A percentile compares a stretch with the other conserved stretches of the same genome.
These are phyloP conservation scores for Stephania yunnanensis DNA, from an alignment of 164 flowering plant genomes.

Conservation along the genomic window DNA sequence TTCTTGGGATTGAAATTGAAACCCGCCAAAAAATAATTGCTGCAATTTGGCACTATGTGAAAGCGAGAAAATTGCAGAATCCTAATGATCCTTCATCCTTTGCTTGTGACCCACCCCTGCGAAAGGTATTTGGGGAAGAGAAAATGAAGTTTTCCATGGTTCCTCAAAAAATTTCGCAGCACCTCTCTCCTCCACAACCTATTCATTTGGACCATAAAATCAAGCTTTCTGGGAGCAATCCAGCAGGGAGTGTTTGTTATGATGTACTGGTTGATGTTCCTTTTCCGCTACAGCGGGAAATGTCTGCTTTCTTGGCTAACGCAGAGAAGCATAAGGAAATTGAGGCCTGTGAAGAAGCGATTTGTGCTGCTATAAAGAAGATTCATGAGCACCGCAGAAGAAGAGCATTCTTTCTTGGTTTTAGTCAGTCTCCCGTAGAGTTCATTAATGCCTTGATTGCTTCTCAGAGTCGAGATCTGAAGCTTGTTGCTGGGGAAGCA, in stretches of 20 bases:
- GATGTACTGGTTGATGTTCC: slow-evolving; percentile 81
- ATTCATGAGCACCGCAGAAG: slow-evolving; percentile 69
- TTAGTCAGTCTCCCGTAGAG: slow-evolving; percentile 92
- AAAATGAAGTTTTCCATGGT: slow-evolving; percentile 64
- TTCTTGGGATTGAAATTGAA: slow-evolving; percentile 78
- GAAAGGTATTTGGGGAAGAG: slow-evolving; percentile 82
- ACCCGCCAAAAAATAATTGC: slow-evolving; percentile 64
- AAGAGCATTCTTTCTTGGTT: slow-evolving; percentile 80
- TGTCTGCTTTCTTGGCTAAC: slow-evolving; percentile 52
- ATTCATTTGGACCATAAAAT: slow-evolving; percentile 70
- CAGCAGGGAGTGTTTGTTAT: slow-evolving; percentile 71
- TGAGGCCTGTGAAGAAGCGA: slow-evolving; percentile 68
- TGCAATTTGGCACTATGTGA: slow-evolving; percentile 84
- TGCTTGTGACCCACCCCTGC: slow-evolving; percentile 64
- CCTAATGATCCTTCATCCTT: slow-evolving; percentile 60
- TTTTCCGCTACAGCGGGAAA: slow-evolving; percentile 53
- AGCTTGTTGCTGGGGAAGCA: slow-evolving; percentile 73
- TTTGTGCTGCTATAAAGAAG: slow-evolving; percentile 61
- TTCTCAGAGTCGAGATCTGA: slow-evolving; percentile 79
- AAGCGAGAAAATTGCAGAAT: slow-evolving; percentile 56
- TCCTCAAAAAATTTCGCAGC: slow-evolving; percentile 55
- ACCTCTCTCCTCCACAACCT: slow-evolving; percentile 60
- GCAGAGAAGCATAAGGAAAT: slow-evolving; percentile 58
- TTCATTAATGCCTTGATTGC: slow-evolving; percentile 72
- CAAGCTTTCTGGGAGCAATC: slow-evolving; percentile 70